Base-by-base conservation (phyloP, 2,329 filamentous ascomycete genomes). In the Chrysosphaeria jannelii region DNA sequence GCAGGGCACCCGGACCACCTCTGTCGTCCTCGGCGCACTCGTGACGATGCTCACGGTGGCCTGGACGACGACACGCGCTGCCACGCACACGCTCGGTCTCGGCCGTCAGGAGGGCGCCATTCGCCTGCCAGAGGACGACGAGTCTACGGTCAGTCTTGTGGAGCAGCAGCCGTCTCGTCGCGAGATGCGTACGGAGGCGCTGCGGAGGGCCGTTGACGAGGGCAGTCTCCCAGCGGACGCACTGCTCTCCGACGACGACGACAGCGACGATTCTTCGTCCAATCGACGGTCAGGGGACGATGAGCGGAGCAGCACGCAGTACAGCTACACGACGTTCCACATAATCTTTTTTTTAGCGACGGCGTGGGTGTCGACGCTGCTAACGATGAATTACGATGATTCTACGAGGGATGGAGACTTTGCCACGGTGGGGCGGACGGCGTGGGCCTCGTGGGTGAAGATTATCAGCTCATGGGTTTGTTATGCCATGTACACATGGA, bases 401-500 rank as follows among this genome's bases (percentile, higher is more conserved):
- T 48, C 51, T 20, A 61, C 63, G 28, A 53, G 58, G 21, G 56
- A 57, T 25, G 55, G 62, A 23, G 68, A 79, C 37, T 93, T 97
- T 44, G 75, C 76, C 2, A 75, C 81, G 0, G 81, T 97, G 4
- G 85, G 85, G 11, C 58, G 85, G 28, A 93, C 81, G 5, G 89
- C 93, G 45, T 89, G 78, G 60, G 85, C 85, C 15, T 90, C 76
- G 39, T 97, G 88, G 85, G 78, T 91, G 35, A 97, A 97, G 62
- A 93, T 97, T 43, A 66, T 91, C 25, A 89, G 79, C 44, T 68
- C 81, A 10, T 97, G 85, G 85, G 67, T 85, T 25, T 97, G 85
- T 48, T 91, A 97, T 44, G 65, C 51, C 24, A 72, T 97, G 44
- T 97, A 93, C 39, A 59, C 66, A 14, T 97, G 85, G 85, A 90